These are phyloP conservation scores for Pseudogymnoascus sp. DNA, from an alignment of 2,329 filamentous ascomycete species.

Conservation along the genomic window DNA sequence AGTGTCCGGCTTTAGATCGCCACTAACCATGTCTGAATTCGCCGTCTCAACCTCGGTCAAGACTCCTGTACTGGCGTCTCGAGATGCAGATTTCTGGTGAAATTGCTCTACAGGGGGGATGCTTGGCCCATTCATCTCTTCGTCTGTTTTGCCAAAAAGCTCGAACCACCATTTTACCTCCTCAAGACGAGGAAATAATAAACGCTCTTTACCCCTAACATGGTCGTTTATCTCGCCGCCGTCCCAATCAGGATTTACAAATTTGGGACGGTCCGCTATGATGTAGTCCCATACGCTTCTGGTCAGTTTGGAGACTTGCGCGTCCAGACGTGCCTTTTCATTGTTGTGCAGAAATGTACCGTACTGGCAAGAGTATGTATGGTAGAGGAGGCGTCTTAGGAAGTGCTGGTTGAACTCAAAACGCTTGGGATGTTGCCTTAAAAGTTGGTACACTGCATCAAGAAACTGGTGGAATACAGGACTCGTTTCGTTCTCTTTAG, in stretches of 20 bases:
- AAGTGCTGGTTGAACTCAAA: slow-evolving; percentile 98
- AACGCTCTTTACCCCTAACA: slow-evolving; percentile 67
- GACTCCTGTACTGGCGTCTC: slow-evolving; percentile 12
- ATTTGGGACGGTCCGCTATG: slow-evolving; percentile 69
- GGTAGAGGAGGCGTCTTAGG: slow-evolving; percentile 78
- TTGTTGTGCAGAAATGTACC: slow-evolving; percentile 95
- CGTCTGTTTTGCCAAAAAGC: slow-evolving; percentile 74
- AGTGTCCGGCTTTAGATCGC: neutral
- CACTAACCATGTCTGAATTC: slow-evolving; percentile 13
- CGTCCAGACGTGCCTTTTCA: slow-evolving; percentile 76
- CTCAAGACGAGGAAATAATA: slow-evolving; percentile 69
- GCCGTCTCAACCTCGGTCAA: slow-evolving; percentile 25
- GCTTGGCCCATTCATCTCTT: slow-evolving; percentile 74
- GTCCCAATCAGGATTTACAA: slow-evolving; percentile 75
- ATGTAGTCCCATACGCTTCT: slow-evolving; percentile 96
- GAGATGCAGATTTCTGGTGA: neutral
- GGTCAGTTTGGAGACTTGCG: slow-evolving; percentile 60
- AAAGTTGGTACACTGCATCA: slow-evolving; percentile 84
- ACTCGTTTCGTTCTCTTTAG: slow-evolving; percentile 81
- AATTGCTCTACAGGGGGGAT: neutral
- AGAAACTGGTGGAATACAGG: slow-evolving; percentile 98
- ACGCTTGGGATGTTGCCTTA: slow-evolving; percentile 74
- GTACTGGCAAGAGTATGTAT: slow-evolving; percentile 92
- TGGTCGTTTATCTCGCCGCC: slow-evolving; percentile 64
- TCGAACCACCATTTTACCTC: slow-evolving; percentile 94